Base-by-base conservation (phyloP, 768 basidiomycete species). In the Termitomyces sp. region DNA sequence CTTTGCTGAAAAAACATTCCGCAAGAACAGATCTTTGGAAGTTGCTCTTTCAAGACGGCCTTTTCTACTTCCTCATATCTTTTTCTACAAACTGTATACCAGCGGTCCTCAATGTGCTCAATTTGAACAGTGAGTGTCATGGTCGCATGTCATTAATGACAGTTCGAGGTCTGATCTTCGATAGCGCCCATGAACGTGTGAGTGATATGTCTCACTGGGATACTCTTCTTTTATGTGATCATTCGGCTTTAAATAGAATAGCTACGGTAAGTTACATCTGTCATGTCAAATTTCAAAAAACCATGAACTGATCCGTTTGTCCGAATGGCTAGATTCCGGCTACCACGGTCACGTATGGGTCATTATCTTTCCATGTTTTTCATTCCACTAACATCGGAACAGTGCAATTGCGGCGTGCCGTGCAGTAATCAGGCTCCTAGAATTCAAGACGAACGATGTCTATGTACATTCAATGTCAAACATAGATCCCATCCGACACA, bases 41-140 rank as follows among this genome's bases (percentile, higher is more conserved):
- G 60, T 68, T 90, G 44, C 78, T 90, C 48, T 87, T 88, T 70
- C 76, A 79, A n/a, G 87, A 89, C 60, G 88, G 88, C 18, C 70
- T 90, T 42, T 80, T 86, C 6, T 88, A 84, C 64, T 88, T 88
- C 62, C 54, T 87, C 25, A 71, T 86, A 38, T 80, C 86, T 1
- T 88, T 86, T 57, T 73, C 80, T 15, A 84, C 78, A 50, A 89
- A 88, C 59, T 79, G 80, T 54, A 73, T 87, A 48, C 86, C 86
- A 33, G 88, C 88, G 20, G 82, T 85, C 36, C 68, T 87, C 39
- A 84, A 81, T 62, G 71, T 83, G 44, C 64, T 85, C 20, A 76
- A 85, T 61, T 69, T 87, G 54, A 85, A 84, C 53, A 68, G 85
- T 86, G 64, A 70, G 80, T 69, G 31, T 45, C 52, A 32, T 31